Base-by-base conservation (phyloP, 768 basidiomycete species). In the Cystofilobasidium macerans region DNA sequence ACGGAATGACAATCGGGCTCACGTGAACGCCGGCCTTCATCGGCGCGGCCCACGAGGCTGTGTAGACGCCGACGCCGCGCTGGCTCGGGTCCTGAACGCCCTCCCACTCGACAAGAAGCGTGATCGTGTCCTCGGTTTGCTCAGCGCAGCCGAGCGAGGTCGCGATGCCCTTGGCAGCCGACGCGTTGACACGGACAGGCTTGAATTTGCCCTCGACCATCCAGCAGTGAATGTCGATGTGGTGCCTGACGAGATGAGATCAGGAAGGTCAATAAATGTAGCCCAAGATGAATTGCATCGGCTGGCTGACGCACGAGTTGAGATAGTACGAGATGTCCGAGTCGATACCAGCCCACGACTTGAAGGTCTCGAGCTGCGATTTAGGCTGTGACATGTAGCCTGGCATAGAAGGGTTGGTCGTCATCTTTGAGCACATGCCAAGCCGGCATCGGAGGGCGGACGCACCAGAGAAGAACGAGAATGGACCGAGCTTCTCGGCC, bases 351-450 rank as follows among this genome's bases (percentile, higher is more conserved):
- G 91, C 92, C 92, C 92, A 95, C 9, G 88, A 87, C 64, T 85
- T 84, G 83, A 94, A 95, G 0, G 92, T 94, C 76, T 91, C 88
- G 32, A 95, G 81, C 76, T 95, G 92, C 72, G 83, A 85, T 78
- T 95, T 95, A 48, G 92, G 92, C 76, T 94, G 92, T 73, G 88
- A 90, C 92, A 95, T 95, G 89, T 92, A 94, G 42, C 51, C 63
- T 64, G 35, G 13, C 24, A 20, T 12, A 7, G 32, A 28, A 14
- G 42, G 16, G 14, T n/a, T n/a, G n/a, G 42, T 8, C 42, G 42
- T 42, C 9, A 42, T 26, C 9, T 43, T 22, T 11, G 24, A 61
- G 8, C 8, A 14, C 3, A 22, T 13, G 30, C 3, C 26, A 47
- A 26, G 33, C 2, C 1, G 59, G 6, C 5, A 12, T 3, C 32